Evolutionary conservation across 805 yeast genomes (phyloP).

Genomic region (Myxozyma melibiosi): DNA sequence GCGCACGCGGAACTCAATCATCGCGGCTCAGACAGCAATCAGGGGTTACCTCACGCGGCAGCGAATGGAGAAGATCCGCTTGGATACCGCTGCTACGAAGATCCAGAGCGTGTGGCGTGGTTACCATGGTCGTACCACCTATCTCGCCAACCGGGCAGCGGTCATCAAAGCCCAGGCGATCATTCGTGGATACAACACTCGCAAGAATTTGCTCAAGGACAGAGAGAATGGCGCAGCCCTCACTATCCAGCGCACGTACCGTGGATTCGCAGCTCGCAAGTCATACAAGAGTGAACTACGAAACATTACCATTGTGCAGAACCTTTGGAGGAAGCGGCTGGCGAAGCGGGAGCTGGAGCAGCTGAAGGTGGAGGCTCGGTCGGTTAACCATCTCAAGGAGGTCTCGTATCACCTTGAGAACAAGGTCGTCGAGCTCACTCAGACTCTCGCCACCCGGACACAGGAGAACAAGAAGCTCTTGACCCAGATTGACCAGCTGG

Average conservation of each 20-base stretch:
- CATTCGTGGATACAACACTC: conserved; percentile 52
- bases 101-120: conserved; percentile 66
- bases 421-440: conserved; percentile 95
- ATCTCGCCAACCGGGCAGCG: conserved; percentile 53
- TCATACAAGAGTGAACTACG: conserved; percentile 50
- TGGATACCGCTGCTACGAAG: conserved; percentile 61
- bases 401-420: conserved; percentile 92
- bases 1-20: conserved; percentile 57
- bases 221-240: conserved; percentile 66
- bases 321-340: conserved; percentile 69
- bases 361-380: conserved; percentile 84
- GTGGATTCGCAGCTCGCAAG: conserved; percentile 66
- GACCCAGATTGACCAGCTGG: conserved; percentile 54
- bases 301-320: conserved; percentile 73
- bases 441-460: conserved; percentile 73
- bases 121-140: conserved; percentile 52
- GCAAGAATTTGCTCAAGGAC: conserved; percentile 54
- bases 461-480: conserved; percentile 78
- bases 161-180: conserved; percentile 61
- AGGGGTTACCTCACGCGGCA: conserved; percentile 65
- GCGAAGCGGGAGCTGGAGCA: conserved; percentile 67
- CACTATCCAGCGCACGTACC: conserved; percentile 69
- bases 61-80: conserved; percentile 53
- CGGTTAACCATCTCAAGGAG: conserved; percentile 85
- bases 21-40: conserved; percentile 59